Evolutionary conservation across 2,329 filamentous ascomycete species (phyloP).

Genomic region (Fusarium haematococcum): DNA sequence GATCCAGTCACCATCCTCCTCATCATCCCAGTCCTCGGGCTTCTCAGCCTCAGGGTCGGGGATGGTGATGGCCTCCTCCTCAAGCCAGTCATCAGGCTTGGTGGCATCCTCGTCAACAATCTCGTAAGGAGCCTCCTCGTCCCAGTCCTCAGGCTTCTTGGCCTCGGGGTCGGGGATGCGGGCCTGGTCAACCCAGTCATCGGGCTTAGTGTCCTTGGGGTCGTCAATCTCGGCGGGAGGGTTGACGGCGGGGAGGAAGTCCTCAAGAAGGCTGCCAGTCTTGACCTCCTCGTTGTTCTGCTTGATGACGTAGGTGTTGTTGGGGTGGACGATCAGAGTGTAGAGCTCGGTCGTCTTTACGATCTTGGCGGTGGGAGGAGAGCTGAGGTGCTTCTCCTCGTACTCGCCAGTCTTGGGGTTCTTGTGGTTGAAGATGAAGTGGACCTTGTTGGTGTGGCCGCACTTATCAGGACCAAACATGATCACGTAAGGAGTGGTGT

Average conservation of each 20-base stretch:
- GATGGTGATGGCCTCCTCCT: slow-evolving; percentile 83
- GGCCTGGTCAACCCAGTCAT: slow-evolving; percentile 94
- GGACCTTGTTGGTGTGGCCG: slow-evolving; percentile 97
- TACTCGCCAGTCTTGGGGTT: slow-evolving; percentile 99
- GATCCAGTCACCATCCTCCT: slow-evolving; percentile 99
- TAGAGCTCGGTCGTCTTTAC: slow-evolving; percentile 95
- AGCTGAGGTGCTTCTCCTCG: slow-evolving; percentile 97
- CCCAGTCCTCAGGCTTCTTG: slow-evolving; percentile 98
- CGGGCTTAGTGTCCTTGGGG: slow-evolving; percentile 91
- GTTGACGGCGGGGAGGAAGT: slow-evolving; percentile 95
- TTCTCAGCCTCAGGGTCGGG: slow-evolving; percentile 96
- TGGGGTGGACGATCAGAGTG: slow-evolving; percentile 94
- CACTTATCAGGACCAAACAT: slow-evolving; percentile 99
- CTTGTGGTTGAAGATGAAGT: slow-evolving; percentile 99
- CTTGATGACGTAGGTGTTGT: slow-evolving; percentile 94
- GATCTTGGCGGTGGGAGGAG: slow-evolving; percentile 86
- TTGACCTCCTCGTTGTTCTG: slow-evolving; percentile 91
- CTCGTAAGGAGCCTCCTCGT: slow-evolving; percentile 97
- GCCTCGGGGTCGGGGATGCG: slow-evolving; percentile 93
- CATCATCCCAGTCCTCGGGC: slow-evolving; percentile 99
- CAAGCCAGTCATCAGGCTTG: slow-evolving; percentile 96
- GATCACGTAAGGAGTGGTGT: slow-evolving; percentile 97
- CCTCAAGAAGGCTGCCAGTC: slow-evolving; percentile 91
- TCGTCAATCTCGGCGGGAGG: slow-evolving; percentile 95
- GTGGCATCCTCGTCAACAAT: slow-evolving; percentile 93